A percentile compares a stretch with the other conserved stretches of the same genome.
phyloP scores from a whole-genome alignment of 1,284 basidiomycete species.

The Golubevia sp. region DNA sequence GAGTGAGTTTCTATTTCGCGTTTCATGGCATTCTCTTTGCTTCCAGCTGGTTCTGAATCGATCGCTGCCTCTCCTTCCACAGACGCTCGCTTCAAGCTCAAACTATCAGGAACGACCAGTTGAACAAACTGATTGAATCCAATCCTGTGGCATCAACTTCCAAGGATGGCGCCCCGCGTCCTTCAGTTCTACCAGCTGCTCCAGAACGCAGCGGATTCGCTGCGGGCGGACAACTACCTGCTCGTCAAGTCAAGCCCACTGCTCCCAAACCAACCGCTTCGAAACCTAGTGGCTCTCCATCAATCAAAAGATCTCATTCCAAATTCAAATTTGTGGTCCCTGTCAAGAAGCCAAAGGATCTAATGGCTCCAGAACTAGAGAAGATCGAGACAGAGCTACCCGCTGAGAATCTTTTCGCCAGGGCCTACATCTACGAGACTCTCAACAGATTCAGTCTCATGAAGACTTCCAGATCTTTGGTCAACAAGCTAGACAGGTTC shows the following conservation, averaged over 20 bases:
- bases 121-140: background rate
- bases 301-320: background rate
- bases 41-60: too few relatives aligned
- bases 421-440: slow-evolving; percentile 48
- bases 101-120: too few relatives aligned
- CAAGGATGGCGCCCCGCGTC: background rate
- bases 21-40: too few relatives aligned
- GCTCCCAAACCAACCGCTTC: background rate
- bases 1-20: too few relatives aligned
- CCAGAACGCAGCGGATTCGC: background rate
- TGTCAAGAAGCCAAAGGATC: slow-evolving; percentile 21
- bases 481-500: slow-evolving; percentile 33
- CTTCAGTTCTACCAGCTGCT: background rate
- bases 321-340: background rate
- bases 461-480: slow-evolving; percentile 19
- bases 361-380: slow-evolving; percentile 20
- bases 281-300: background rate
- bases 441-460: slow-evolving; percentile 44
- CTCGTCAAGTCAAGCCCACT: background rate
- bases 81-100: too few relatives aligned
- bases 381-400: slow-evolving; percentile 28
- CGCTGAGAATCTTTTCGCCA: slow-evolving; percentile 32
- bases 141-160: background rate
- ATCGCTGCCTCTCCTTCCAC: too few relatives aligned
- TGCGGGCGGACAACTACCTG: background rate